Base-by-base conservation (phyloP, 2,329 filamentous ascomycete genomes). In the Fusarium paranaense region DNA sequence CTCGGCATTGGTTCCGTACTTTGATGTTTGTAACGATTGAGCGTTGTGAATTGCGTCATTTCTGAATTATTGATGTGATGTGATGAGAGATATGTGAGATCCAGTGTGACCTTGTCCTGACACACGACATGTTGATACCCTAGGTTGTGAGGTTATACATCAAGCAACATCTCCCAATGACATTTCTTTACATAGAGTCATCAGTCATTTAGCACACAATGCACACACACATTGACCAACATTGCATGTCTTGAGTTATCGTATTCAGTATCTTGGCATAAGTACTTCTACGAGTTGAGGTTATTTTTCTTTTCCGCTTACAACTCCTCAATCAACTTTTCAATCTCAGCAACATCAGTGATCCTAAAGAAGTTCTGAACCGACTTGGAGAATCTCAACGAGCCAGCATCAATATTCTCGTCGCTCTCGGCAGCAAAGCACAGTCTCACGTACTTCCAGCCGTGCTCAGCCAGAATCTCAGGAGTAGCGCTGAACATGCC, bases 351-450 rank as follows among this genome's bases (percentile, higher is more conserved):
- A 72, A 87, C 87, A 62, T 89, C 87, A 85, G 92, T 94, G 76
- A 97, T 91, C 72, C 88, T 87, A 92, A 94, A 98, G 82, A 98
- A 98, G 27, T 86, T 88, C 68, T 90, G 88, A 22, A 94, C 88
- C 0, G 92, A 95, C 37, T 90, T 87, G 0, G 89, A 90, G 78
- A 97, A 91, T 30, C 92, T 84, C 79, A 89, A 83, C 8, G 90
- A 91, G 71, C 91, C 90, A 6, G 83, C 82, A 27, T 87, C 88
- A 6, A 98, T 85, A 45, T 93, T 89, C 42, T 92, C 91, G 64
- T 92, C 92, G n/a, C 89, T 86, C 82, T 95, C 92, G 2, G 95
- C 94, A 1, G 94, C 95, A 83, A 98, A 98, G 83, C 94, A 97
- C 38, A 98, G 80, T 16, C 95, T 86, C 81, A 91, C 91, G 80